phyloP scores from a whole-genome alignment of 768 basidiomycete genomes.

The Panellus pusillus region DNA sequence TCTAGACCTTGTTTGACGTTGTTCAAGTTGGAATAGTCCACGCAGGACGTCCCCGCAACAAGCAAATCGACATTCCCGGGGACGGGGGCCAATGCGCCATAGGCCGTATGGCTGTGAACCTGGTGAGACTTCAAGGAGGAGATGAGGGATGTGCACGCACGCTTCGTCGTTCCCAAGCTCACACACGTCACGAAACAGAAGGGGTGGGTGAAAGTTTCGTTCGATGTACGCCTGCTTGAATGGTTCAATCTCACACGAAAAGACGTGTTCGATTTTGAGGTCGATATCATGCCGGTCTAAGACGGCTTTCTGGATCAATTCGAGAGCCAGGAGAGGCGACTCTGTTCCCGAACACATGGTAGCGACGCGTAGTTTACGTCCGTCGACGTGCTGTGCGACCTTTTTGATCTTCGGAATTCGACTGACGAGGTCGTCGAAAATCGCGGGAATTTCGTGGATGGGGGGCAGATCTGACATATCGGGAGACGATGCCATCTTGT shows the following conservation, averaged over 20 bases:
- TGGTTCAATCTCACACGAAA: constrained; percentile 96
- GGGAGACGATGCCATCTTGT: constrained; percentile 43
- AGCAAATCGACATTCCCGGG: constrained; percentile 90
- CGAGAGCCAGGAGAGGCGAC: constrained; percentile 87
- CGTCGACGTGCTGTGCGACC: constrained; percentile 65
- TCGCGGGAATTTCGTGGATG: constrained; percentile 65
- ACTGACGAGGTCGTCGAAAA: constrained; percentile 74
- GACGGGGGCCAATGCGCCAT: constrained; percentile 81
- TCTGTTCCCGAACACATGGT: constrained; percentile 99
- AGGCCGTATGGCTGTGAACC: constrained; percentile 76
- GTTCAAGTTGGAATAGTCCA: constrained; percentile 96
- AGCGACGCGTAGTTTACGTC: constrained; percentile 87
- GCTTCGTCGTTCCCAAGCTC: constrained; percentile 80
- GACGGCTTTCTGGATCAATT: constrained; percentile 77
- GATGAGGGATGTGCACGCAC: constrained; percentile 34
- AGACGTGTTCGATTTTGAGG: constrained; percentile 85
- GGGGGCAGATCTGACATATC: constrained; percentile 75
- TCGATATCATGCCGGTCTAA: constrained; percentile 61
- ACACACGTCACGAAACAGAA: constrained; percentile 92
- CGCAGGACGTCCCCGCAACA: constrained; percentile 93
- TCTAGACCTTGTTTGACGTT: constrained; percentile 89
- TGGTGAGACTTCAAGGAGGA: constrained; percentile 10
- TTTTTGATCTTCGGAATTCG: constrained; percentile 64
- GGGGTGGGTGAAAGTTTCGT: constrained; percentile 89
- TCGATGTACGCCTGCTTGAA: constrained; percentile 99